Evolutionary conservation across 2,329 filamentous ascomycete species (phyloP), one percentile per base, ranked within the genome.

Genomic region (Claviceps digitariae): DNA sequence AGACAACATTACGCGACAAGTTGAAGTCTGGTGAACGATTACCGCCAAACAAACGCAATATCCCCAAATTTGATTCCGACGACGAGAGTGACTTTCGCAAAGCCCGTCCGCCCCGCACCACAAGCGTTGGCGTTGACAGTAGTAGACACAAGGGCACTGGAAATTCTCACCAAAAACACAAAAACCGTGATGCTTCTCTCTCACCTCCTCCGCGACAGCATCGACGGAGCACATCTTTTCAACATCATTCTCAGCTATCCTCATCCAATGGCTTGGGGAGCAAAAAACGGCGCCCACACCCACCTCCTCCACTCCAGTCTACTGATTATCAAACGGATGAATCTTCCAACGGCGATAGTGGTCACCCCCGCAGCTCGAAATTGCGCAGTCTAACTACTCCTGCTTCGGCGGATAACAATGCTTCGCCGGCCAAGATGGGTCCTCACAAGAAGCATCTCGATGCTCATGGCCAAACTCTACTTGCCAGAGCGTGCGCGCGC

Each of bases 401-500:
- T 8, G 72, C 74, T 12, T 75, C 77, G 3, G 72, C 79, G 58
- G 76, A 83, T 55, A 73, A 81, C 61, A 72, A 79, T 60, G 75
- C 83, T 60, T 82, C 87, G 50, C 77, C 86, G 54, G 78, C 82
- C 60, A 83, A 86, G 60, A 81, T 87, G 67, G 72, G 71, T 0
- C 80, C 81, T 2, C 86, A 88, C 64, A 94, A 91, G 67, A 91
- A 93, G 61, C 86, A 91, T 63, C 82, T 91, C 23, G 93, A 97
- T 69, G 87, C 89, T 52, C 95, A 94, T 65, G 93, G 93, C 23
- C 86, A 94, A 60, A 98, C 93, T 4, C 80, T 86, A 52, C 75
- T 98, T 25, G 90, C 91, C n/a, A 83, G 90, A 58, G 90, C 91
- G 29, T 95, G 90, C 67, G 87, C 90, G 40, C 83, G 84, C 60